These are phyloP conservation scores for Neoboletus brunneissimus DNA, from an alignment of 768 basidiomycete species.

Conservation along the genomic window DNA sequence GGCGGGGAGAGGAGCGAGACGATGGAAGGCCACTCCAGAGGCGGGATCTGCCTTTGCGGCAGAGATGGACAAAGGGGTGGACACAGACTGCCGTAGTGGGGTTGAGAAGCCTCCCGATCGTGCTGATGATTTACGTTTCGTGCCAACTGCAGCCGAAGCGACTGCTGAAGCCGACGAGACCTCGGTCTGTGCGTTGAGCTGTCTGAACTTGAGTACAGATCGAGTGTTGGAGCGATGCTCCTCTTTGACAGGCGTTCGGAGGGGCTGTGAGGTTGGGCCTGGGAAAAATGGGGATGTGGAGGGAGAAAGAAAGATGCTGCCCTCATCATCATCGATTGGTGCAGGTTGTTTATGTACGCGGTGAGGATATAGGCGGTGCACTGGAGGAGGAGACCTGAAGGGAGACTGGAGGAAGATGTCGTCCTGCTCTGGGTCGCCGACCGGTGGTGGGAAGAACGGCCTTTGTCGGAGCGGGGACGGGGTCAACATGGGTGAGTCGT, in stretches of 20 bases:
- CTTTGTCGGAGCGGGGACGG: slow-evolving; percentile 59
- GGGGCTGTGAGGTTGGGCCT: slow-evolving; percentile 44
- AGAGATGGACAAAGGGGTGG: slow-evolving; percentile 40
- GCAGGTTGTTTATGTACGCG: slow-evolving; percentile 36
- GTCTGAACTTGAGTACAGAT: slow-evolving; percentile 38
- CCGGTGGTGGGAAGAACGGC: slow-evolving; percentile 37
- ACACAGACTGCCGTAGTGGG: slow-evolving; percentile 49
- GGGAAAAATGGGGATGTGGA: slow-evolving; percentile 44
- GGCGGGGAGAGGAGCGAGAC: slow-evolving; percentile 34
- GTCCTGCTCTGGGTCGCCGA: slow-evolving; percentile 37
- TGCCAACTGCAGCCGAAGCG: slow-evolving; percentile 45
- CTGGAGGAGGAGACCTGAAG: slow-evolving; percentile 45
- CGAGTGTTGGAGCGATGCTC: slow-evolving; percentile 39
- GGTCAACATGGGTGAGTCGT: slow-evolving; percentile 59
- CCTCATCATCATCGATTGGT: slow-evolving; percentile 53
- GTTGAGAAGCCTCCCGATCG: slow-evolving; percentile 50
- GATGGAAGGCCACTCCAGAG: slow-evolving; percentile 35
- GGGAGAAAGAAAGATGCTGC: slow-evolving; percentile 55
- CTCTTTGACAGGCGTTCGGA: slow-evolving; percentile 62
- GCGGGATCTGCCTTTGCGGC: slow-evolving; percentile 32
- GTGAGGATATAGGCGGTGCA: slow-evolving; percentile 41
- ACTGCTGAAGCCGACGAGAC: slow-evolving; percentile 9
- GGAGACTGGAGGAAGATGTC: slow-evolving; percentile 56
- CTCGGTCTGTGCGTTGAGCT: slow-evolving; percentile 24
- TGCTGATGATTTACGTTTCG: slow-evolving; percentile 60